A percentile compares a stretch with the other conserved stretches of the same genome.
Evolutionary conservation across 1,139 yeast species (phyloP).

Genomic region (Blastobotrys ciferrii): DNA sequence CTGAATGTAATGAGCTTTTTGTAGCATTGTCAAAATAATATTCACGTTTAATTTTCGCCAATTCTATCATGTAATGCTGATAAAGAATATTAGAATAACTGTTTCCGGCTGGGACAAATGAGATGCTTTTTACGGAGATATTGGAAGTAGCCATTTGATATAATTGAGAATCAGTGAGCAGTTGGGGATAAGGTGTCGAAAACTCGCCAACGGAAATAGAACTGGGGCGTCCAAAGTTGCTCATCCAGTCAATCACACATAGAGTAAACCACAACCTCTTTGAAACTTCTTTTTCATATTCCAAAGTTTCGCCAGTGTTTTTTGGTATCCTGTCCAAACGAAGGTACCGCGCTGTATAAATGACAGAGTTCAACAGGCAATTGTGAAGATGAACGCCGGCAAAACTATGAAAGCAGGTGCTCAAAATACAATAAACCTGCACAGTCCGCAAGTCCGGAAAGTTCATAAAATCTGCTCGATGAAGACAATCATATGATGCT

Average conservation of each 20-base stretch:
- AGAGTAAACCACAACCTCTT: conserved; percentile 10
- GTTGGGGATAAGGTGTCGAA: conserved; percentile 4
- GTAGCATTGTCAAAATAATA: conserved; percentile 1
- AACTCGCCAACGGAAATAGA: conserved; percentile 1
- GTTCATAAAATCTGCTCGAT: conserved; percentile 9
- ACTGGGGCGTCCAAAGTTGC: conserved; percentile 6
- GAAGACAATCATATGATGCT: conserved; percentile 9
- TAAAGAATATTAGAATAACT: conserved; percentile 4
- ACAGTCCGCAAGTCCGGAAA: conserved; percentile 2
- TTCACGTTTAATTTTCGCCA: conserved; percentile 3
- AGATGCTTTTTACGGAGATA: not conserved
- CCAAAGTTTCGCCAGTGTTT: not conserved
- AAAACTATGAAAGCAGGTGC: conserved; percentile 11
- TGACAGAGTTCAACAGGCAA: conserved; percentile 3
- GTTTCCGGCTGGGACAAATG: not conserved
- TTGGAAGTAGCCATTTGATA: not conserved
- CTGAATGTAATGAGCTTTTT: not conserved
- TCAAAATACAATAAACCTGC: conserved; percentile 9
- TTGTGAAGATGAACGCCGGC: conserved; percentile 10
- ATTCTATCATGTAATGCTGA: conserved; percentile 8
- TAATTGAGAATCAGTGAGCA: not conserved
- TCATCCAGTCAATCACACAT: conserved; percentile 11
- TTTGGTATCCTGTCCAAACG: not conserved
- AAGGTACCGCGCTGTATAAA: conserved; percentile 7
- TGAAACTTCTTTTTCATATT: conserved; percentile 3